These are phyloP conservation scores for Serendipita sp. DNA, from an alignment of 768 basidiomycete species.

Conservation along the genomic window DNA sequence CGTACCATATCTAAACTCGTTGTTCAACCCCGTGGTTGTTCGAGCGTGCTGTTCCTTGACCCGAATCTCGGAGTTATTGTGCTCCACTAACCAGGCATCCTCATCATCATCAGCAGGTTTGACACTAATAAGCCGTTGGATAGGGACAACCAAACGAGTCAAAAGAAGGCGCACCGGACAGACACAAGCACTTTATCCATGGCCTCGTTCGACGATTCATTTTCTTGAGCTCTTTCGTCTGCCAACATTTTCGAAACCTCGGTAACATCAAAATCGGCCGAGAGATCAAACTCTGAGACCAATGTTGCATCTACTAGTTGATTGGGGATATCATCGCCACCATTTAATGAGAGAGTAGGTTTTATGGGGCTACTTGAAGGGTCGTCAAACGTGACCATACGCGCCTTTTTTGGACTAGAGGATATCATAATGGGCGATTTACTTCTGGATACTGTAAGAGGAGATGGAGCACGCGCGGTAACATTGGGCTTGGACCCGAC, in stretches of 20 bases:
- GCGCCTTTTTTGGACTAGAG: not conserved
- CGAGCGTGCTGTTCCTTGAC: conserved; percentile 43
- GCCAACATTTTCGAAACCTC: not conserved
- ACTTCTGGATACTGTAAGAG: not conserved
- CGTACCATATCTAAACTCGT: conserved; percentile 15
- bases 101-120: conserved; percentile 33
- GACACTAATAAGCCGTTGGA: conserved; percentile 28
- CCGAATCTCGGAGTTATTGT: conserved; percentile 37
- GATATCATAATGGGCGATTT: not conserved
- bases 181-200: conserved; percentile 74
- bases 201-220: not conserved
- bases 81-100: conserved; percentile 20
- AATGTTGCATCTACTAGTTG: conserved; percentile 1
- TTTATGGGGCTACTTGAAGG: not conserved
- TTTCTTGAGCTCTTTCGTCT: not conserved
- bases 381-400: not conserved
- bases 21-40: conserved; percentile 20
- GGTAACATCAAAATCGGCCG: not conserved
- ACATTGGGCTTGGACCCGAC: not conserved
- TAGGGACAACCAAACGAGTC: not conserved
- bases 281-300: not conserved
- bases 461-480: not conserved
- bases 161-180: conserved; percentile 35
- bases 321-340: not conserved
- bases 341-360: not conserved